phyloP scores from a whole-genome alignment of 805 yeast species.

The Suhomyces kilbournensis region DNA sequence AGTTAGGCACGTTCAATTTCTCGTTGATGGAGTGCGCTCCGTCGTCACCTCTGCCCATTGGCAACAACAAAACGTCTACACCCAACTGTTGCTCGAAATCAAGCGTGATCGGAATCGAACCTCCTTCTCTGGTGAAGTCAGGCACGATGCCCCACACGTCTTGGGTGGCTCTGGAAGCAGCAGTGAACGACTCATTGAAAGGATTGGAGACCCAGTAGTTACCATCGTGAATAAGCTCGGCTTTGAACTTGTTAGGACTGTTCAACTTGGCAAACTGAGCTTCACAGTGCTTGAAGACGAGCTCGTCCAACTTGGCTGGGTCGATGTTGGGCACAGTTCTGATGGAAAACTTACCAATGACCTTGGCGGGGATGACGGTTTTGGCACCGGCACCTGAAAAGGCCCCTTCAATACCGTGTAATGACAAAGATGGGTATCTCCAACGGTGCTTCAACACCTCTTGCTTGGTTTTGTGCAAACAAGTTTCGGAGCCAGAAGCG shows the following conservation, averaged over 20 bases:
- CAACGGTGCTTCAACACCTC: constrained; percentile 95
- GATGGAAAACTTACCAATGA: constrained; percentile 90
- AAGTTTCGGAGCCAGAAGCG: constrained; percentile 86
- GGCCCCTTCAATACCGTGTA: constrained; percentile 98
- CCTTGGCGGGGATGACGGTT: constrained; percentile 96
- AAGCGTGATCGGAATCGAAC: constrained; percentile 95
- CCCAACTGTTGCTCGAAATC: constrained; percentile 86
- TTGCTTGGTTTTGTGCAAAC: constrained; percentile 72
- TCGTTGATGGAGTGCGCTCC: constrained; percentile 99
- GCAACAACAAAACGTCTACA: constrained; percentile 82
- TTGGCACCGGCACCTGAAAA: constrained; percentile 94
- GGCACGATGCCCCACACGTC: constrained; percentile 94
- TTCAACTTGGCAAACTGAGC: constrained; percentile 61
- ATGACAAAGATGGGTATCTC: constrained; percentile 95
- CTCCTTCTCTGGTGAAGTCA: constrained; percentile 98
- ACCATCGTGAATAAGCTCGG: constrained; percentile 89
- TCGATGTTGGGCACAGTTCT: constrained; percentile 97
- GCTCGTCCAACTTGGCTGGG: constrained; percentile 69
- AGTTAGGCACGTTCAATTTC: constrained; percentile 84
- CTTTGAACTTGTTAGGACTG: constrained; percentile 72
- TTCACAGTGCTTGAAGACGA: constrained; percentile 70
- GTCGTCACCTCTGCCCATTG: constrained; percentile 99
- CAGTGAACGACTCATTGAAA: constrained; percentile 84
- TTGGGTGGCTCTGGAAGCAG: constrained; percentile 92
- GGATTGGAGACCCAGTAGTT: constrained; percentile 96